phyloP scores from a whole-genome alignment of 495 filamentous ascomycete genomes.

The Penicillium ucsense region DNA sequence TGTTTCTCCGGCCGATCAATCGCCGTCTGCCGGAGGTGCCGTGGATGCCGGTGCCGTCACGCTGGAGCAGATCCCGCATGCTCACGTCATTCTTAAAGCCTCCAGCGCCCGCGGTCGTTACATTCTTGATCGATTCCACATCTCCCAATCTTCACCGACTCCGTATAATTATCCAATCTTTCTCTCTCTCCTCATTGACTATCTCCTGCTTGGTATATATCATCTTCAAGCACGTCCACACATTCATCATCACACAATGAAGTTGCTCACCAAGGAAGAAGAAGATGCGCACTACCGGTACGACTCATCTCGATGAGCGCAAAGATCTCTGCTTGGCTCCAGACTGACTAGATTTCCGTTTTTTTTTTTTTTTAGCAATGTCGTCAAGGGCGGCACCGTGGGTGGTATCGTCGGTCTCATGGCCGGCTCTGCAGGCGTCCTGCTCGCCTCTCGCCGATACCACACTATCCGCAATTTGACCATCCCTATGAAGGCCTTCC shows the following conservation, averaged over 20 bases:
- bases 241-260: conserved; percentile 49
- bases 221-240: conserved; percentile 3
- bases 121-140: conserved; percentile 5
- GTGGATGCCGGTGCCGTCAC: background rate
- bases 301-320: background rate
- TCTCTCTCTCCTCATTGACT: background rate
- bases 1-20: conserved; percentile 10
- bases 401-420: conserved; percentile 59
- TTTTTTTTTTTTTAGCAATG: conserved; percentile 37
- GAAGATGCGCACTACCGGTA: conserved; percentile 60
- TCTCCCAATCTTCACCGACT: too few species aligned
- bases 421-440: conserved; percentile 54
- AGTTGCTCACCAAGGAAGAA: conserved; percentile 90
- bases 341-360: conserved; percentile 9
- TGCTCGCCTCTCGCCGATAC: conserved; percentile 52
- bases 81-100: conserved; percentile 15
- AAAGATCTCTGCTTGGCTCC: conserved; percentile 4
- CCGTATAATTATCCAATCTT: background rate
- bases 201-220: background rate
- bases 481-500: conserved; percentile 80
- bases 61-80: conserved; percentile 16
- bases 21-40: background rate
- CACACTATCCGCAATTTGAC: conserved; percentile 69
- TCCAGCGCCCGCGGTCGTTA: conserved; percentile 20
- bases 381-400: conserved; percentile 66